Evolutionary conservation across 176 grass and related monocot species (phyloP).

Genomic region (Canna indica): DNA sequence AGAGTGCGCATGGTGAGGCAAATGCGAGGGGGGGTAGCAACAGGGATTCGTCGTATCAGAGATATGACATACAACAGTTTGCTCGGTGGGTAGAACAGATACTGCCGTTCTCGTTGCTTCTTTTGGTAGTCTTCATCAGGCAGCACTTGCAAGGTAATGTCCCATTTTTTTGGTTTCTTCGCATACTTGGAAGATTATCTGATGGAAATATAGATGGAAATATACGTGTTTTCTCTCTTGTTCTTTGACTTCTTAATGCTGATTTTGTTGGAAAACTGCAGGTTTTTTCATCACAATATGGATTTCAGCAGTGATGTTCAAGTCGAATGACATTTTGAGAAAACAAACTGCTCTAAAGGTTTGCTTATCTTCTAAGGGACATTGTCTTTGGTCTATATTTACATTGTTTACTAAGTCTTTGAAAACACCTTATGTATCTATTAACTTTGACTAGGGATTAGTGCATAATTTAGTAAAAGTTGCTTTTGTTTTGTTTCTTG

Average conservation of each 20-base stretch:
- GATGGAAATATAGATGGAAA: too few species aligned
- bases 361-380: neutral
- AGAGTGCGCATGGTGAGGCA: conserved; percentile 1
- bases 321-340: conserved; percentile 90
- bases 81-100: conserved; percentile 95
- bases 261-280: conserved; percentile 20
- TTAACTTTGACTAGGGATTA: neutral
- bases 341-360: conserved; percentile 97
- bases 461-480: neutral
- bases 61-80: conserved; percentile 84
- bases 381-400: neutral
- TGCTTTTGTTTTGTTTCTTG: neutral
- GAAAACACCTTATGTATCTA: neutral
- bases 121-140: conserved; percentile 90
- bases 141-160: conserved; percentile 86
- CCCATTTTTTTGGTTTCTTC: neutral
- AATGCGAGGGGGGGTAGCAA: conserved; percentile 19
- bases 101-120: conserved; percentile 82
- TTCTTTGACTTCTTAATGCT: neutral
- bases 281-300: conserved; percentile 97
- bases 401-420: neutral
- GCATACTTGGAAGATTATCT: neutral
- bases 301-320: conserved; percentile 96
- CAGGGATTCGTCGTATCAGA: conserved; percentile 68
- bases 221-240: neutral